Conservation (phyloP, 1,284 basidiomycete species). For the Chalciporus sp. region DNA sequence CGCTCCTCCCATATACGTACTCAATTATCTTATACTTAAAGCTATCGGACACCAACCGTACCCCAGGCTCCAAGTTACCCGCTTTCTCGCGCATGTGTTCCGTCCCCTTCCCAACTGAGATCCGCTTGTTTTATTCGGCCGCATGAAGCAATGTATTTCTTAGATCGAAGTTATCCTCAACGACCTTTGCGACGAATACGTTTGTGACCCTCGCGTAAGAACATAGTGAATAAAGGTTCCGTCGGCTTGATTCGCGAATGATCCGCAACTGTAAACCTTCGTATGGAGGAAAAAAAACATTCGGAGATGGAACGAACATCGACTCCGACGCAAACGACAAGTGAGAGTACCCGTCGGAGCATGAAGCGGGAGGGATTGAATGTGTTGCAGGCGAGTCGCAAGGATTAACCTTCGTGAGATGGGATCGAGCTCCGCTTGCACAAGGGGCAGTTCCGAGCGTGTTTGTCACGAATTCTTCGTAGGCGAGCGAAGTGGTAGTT, state of each 20-base stretch:
- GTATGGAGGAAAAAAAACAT: constrained; percentile 14
- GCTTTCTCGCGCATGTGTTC: constrained; percentile 8
- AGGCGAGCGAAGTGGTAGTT: neutral
- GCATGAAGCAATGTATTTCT: constrained; percentile 10
- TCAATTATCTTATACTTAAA: constrained; percentile 36
- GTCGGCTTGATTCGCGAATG: constrained; percentile 27
- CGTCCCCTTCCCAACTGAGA: constrained; percentile 7
- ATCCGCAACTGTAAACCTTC: constrained; percentile 31
- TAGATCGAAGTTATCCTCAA: constrained; percentile 8
- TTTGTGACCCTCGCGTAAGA: too few species aligned
- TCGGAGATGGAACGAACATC: constrained; percentile 31
- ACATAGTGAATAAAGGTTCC: too few species aligned
- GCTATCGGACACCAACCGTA: constrained; percentile 29
- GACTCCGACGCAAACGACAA: constrained; percentile 26
- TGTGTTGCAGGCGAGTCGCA: neutral
- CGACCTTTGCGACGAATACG: neutral
- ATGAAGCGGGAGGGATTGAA: neutral
- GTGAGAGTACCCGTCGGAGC: neutral
- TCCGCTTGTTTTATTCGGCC: constrained; percentile 10
- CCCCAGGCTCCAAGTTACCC: constrained; percentile 10
- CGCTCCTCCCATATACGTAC: constrained; percentile 27
- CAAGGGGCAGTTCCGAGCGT: neutral
- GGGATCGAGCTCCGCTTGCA: neutral
- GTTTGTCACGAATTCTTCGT: neutral
- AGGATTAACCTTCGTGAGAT: constrained; percentile 1